Evolutionary conservation across 2,329 filamentous ascomycete species (phyloP).

Genomic region (Colletotrichum horii): DNA sequence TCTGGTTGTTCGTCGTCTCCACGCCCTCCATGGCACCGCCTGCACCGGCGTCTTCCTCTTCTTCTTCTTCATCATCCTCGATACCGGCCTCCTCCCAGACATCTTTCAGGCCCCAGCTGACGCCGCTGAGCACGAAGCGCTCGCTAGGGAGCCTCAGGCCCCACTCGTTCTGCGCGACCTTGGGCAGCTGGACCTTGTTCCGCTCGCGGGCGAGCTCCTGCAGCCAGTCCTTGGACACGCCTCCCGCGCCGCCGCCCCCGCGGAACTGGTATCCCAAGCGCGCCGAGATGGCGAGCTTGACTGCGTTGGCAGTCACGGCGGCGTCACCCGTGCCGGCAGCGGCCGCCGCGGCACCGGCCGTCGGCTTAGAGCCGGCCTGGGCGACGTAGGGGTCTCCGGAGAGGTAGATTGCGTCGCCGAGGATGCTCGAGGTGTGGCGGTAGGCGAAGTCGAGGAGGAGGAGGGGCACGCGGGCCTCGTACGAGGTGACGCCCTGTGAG

Average conservation of each 20-base stretch:
- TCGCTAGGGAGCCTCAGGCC: slow-evolving; percentile 70
- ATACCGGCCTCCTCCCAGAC: slow-evolving; percentile 56
- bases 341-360: slow-evolving; percentile 53
- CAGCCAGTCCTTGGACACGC: slow-evolving; percentile 76
- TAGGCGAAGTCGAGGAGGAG: slow-evolving; percentile 88
- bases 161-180: slow-evolving; percentile 69
- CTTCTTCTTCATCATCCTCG: slow-evolving; percentile 46
- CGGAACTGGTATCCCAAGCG: slow-evolving; percentile 74
- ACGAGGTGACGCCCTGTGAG: slow-evolving; percentile 78
- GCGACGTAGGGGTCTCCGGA: slow-evolving; percentile 71
- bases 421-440: slow-evolving; percentile 75
- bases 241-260: slow-evolving; percentile 55
- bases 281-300: slow-evolving; percentile 75
- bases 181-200: slow-evolving; percentile 70
- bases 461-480: slow-evolving; percentile 82
- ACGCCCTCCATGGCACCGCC: slow-evolving; percentile 57
- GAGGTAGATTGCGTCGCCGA: slow-evolving; percentile 74
- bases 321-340: slow-evolving; percentile 54
- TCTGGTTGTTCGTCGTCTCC: slow-evolving; percentile 40
- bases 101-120: slow-evolving; percentile 68
- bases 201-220: slow-evolving; percentile 74
- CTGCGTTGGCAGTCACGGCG: slow-evolving; percentile 67
- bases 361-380: slow-evolving; percentile 59
- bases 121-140: slow-evolving; percentile 70
- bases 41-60: slow-evolving; percentile 43